These are phyloP conservation scores for Flaveria robusta DNA, from an alignment of 129 eudicot species.

Conservation along the genomic window DNA sequence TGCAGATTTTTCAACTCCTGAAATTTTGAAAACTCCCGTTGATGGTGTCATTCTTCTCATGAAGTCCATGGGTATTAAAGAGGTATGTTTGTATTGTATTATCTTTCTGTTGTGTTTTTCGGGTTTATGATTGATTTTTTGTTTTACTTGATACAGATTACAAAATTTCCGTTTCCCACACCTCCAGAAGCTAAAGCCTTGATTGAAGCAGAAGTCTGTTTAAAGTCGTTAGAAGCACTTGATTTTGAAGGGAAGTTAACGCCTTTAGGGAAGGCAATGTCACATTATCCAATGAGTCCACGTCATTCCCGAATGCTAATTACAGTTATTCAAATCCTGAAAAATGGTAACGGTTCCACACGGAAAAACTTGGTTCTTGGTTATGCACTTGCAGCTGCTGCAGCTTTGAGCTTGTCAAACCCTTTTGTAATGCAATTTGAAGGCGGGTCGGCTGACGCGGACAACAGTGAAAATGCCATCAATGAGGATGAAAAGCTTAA, in stretches of 20 bases:
- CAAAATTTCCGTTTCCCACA: conserved; percentile 88
- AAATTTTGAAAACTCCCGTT: conserved; percentile 82
- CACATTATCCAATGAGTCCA: conserved; percentile 93
- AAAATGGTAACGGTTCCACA: conserved; percentile 36
- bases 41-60: conserved; percentile 91
- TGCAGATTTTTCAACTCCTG: conserved; percentile 70
- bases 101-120: not conserved
- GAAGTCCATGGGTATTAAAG: conserved; percentile 93
- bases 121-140: not conserved
- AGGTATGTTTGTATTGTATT: conserved; percentile 41
- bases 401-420: conserved; percentile 87
- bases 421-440: conserved; percentile 75
- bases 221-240: conserved; percentile 81
- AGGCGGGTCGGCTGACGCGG: conserved; percentile 25
- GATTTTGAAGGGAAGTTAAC: conserved; percentile 69
- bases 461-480: conserved; percentile 21
- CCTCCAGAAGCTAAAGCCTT: conserved; percentile 68
- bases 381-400: conserved; percentile 89
- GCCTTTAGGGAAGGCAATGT: conserved; percentile 82
- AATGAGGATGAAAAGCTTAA: conserved; percentile 45
- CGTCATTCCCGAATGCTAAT: conserved; percentile 98
- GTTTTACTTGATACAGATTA: conserved; percentile 53
- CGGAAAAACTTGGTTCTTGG: conserved; percentile 65
- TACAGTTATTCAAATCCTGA: conserved; percentile 69
- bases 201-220: conserved; percentile 73